Conservation (phyloP, 2,329 filamentous ascomycete genomes). For the Talaromyces funiculosus region DNA sequence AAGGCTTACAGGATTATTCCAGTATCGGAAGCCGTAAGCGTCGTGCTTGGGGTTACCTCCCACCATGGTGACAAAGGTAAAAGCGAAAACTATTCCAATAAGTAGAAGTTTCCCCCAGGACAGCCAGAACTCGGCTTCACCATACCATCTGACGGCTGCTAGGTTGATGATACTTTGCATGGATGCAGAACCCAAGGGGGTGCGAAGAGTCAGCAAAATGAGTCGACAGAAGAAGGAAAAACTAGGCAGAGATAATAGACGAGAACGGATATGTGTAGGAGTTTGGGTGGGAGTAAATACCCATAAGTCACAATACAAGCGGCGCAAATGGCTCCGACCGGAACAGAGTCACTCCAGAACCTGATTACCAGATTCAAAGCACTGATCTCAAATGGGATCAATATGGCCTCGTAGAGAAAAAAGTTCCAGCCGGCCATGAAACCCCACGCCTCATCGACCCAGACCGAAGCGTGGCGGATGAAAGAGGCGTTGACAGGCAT, state of each 20-base stretch:
- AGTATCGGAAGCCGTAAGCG: constrained; percentile 58
- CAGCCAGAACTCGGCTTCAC: constrained; percentile 59
- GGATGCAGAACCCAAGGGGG: constrained; percentile 57
- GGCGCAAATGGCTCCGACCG: constrained; percentile 57
- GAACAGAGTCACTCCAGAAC: constrained; percentile 16
- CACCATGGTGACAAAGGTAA: constrained; percentile 16
- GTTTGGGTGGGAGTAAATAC: constrained; percentile 50
- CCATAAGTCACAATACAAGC: constrained; percentile 53
- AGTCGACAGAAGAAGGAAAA: neutral
- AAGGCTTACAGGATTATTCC: constrained; percentile 56
- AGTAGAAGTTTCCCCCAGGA: constrained; percentile 56
- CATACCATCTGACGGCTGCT: constrained; percentile 53
- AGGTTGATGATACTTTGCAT: constrained; percentile 55
- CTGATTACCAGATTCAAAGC: constrained; percentile 4
- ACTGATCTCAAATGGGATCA: constrained; percentile 15
- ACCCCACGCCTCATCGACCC: constrained; percentile 73
- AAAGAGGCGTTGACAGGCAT: constrained; percentile 72
- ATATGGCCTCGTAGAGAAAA: neutral
- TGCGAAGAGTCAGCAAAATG: neutral
- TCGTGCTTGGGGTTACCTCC: constrained; percentile 40
- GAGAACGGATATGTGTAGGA: neutral
- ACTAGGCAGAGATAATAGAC: neutral
- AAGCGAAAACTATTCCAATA: constrained; percentile 39
- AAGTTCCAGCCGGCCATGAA: constrained; percentile 68
- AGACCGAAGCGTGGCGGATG: constrained; percentile 72